Percentiles rank a stretch among this genome's conserved stretches.
Evolutionary conservation across 2,329 filamentous ascomycete genomes (phyloP).

Genomic region (Exophiala bonariae): DNA sequence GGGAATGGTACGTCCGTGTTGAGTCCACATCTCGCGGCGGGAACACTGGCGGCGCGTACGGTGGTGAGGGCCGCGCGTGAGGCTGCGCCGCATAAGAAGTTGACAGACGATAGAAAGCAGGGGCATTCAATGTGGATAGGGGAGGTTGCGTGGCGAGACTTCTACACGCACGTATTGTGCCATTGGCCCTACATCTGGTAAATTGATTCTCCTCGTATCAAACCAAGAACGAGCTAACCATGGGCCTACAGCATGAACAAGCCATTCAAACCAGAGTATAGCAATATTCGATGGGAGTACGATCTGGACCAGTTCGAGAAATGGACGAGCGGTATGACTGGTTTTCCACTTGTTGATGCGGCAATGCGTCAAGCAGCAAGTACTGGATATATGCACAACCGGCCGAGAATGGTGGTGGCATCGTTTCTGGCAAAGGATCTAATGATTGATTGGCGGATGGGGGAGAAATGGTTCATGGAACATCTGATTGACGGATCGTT

Average conservation of each 20-base stretch:
- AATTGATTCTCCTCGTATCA: constrained; percentile 5
- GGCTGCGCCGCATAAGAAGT: constrained; percentile 58
- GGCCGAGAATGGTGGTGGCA: constrained; percentile 79
- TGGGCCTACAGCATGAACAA: constrained; percentile 61
- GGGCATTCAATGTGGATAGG: constrained; percentile 71
- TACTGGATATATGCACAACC: constrained; percentile 79
- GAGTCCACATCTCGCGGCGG: constrained; percentile 70
- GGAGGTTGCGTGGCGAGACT: constrained; percentile 83
- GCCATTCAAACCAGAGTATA: constrained; percentile 80
- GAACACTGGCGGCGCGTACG: constrained; percentile 68
- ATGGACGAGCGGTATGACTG: constrained; percentile 74
- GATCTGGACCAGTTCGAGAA: constrained; percentile 65
- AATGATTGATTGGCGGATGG: constrained; percentile 78
- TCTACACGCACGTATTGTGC: constrained; percentile 82
- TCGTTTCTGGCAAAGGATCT: constrained; percentile 80
- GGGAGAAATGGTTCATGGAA: constrained; percentile 81
- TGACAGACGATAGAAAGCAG: constrained; percentile 26
- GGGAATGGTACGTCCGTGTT: constrained; percentile 65
- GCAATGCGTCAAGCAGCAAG: constrained; percentile 76
- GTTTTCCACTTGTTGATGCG: constrained; percentile 81
- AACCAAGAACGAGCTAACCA: not conserved
- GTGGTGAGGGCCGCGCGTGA: constrained; percentile 64
- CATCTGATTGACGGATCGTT: constrained; percentile 77
- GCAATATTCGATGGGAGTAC: constrained; percentile 81
- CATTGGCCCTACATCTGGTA: constrained; percentile 72